Evolutionary conservation across 1,284 basidiomycete species (phyloP), one percentile per base, ranked within the genome.

Genomic region (Heterobasidion occidentale): DNA sequence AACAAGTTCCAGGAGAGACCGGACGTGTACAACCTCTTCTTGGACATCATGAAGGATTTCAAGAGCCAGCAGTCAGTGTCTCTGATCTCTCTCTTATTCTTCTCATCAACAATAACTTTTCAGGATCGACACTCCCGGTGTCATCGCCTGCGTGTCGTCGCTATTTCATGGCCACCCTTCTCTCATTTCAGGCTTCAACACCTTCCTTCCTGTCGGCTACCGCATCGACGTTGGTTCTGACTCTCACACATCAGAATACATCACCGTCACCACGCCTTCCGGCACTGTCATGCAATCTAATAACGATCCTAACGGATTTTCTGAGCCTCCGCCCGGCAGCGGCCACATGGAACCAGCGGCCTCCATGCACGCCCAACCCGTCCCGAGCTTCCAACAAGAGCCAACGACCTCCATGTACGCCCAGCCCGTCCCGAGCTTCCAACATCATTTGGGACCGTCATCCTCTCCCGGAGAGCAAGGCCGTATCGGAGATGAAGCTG

Each of bases 41-140:
- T 98, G 65, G 94, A 97, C 66, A 96, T 98, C 62, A 98, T 98
- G 95, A 98, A 98, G 72, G 94, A 98, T 68, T 96, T 96, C 72
- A 96, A 96, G 74, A 89, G 88, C 57, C 90, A 94, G 65, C 73
- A 83, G 93, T 95, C 65, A 66, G 86, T 77, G 12, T 27, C 27
- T 27, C 27, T 27, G 27, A 27, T 27, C 64, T 57, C 59, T 55
- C 15, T 47, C n/a, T 47, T 47, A 2, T 17, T 3, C 12, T 47
- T 47, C 2, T 47, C 17, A 15, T 14, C 12, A 56, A 46, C 20
- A 14, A 46, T 15, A 9, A 11, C 15, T 15, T 47, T 17, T 42
- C 66, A 96, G 94, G 52, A 98, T 99, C 71, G 95, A 98, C 74
- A 98, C 95, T 0, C 94, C 94, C 0, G 94, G 94, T 52, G 95